phyloP scores from a whole-genome alignment of 805 yeast species.

The Candida awuae region DNA sequence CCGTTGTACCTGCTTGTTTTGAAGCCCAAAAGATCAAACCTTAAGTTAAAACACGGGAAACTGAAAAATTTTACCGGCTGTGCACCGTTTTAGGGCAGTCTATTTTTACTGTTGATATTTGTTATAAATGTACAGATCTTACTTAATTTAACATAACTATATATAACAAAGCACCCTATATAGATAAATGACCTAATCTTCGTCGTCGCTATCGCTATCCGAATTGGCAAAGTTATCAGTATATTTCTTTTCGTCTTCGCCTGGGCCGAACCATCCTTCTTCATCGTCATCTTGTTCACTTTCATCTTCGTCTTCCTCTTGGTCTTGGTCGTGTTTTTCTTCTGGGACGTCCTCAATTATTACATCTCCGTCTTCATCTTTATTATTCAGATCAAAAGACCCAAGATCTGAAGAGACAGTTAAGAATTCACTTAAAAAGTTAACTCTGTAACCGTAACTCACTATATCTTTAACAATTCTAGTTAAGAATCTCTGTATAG shows the following conservation, averaged over 20 bases:
- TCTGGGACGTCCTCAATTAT: constrained; percentile 24
- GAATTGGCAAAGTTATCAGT: constrained; percentile 31
- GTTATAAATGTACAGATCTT: too few relatives aligned
- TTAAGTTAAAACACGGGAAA: neutral
- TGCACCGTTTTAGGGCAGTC: too few relatives aligned
- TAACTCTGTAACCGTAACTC: constrained; percentile 43
- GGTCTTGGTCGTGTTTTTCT: constrained; percentile 23
- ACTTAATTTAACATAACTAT: neutral
- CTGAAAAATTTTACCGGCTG: too few relatives aligned
- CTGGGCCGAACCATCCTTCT: constrained; percentile 30
- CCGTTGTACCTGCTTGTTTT: too few relatives aligned
- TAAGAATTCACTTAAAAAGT: constrained; percentile 47
- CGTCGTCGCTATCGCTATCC: constrained; percentile 30
- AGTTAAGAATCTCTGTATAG: constrained; percentile 66
- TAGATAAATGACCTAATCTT: constrained; percentile 15
- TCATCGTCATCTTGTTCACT: constrained; percentile 29
- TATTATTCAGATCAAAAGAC: constrained; percentile 12
- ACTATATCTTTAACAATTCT: constrained; percentile 71
- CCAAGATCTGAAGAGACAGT: constrained; percentile 16
- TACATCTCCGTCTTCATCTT: constrained; percentile 24
- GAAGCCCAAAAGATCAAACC: neutral
- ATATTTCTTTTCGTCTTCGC: constrained; percentile 22
- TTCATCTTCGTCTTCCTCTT: constrained; percentile 24
- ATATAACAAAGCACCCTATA: neutral
- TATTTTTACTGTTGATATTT: too few relatives aligned